These are phyloP conservation scores for Lyophyllum semitale DNA, from an alignment of 768 basidiomycete species.

Conservation along the genomic window DNA sequence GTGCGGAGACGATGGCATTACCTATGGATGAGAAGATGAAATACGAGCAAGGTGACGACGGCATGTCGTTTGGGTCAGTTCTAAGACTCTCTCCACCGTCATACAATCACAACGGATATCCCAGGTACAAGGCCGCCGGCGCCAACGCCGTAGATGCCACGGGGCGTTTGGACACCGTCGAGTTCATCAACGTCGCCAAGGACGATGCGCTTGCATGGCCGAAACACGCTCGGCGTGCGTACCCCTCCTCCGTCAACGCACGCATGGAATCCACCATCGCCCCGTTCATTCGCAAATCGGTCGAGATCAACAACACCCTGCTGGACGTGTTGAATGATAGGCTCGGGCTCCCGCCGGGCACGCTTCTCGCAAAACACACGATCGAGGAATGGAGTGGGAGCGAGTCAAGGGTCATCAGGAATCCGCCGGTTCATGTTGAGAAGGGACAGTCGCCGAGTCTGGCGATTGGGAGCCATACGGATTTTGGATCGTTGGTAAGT, in stretches of 20 bases:
- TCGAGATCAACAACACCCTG: slow-evolving; percentile 54
- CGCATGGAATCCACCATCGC: slow-evolving; percentile 50
- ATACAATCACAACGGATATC: slow-evolving; percentile 11
- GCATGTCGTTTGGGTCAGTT: slow-evolving; percentile 39
- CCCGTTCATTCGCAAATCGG: slow-evolving; percentile 60
- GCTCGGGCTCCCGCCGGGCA: slow-evolving; percentile 53
- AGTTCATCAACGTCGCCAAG: slow-evolving; percentile 69
- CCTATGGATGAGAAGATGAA: slow-evolving; percentile 59
- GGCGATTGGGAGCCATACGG: slow-evolving; percentile 60
- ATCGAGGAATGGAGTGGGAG: slow-evolving; percentile 52
- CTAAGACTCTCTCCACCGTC: neutral
- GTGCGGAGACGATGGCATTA: slow-evolving; percentile 52
- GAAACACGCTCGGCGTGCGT: slow-evolving; percentile 48
- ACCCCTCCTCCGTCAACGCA: slow-evolving; percentile 51
- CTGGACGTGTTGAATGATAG: slow-evolving; percentile 58
- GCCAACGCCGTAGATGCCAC: slow-evolving; percentile 62
- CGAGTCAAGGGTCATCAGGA: slow-evolving; percentile 57
- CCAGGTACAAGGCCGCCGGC: slow-evolving; percentile 63
- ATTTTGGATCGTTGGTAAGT: slow-evolving; percentile 69
- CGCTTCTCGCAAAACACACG: slow-evolving; percentile 44
- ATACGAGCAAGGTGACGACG: slow-evolving; percentile 56
- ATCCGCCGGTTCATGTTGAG: slow-evolving; percentile 37
- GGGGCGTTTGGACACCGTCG: slow-evolving; percentile 56
- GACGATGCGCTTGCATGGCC: slow-evolving; percentile 72
- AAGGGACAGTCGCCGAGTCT: slow-evolving; percentile 39